Base-by-base conservation (phyloP, 805 yeast species). In the Grigorovia transvaalensis region DNA sequence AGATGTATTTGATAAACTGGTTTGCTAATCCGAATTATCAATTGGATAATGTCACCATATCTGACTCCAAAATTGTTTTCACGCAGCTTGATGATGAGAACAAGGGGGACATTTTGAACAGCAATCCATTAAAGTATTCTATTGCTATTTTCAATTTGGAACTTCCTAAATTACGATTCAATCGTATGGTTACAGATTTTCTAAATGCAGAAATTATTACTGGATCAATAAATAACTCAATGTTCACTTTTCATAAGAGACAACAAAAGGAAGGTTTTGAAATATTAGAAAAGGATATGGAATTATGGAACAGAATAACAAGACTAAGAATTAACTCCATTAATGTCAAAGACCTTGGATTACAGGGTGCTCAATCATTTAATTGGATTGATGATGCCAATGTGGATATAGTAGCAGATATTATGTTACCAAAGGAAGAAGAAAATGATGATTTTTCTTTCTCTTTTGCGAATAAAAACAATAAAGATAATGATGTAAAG, bases 371-470 rank as follows among this genome's bases (percentile, higher is more conserved):
- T 3, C 60, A 63, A 20, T 76, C 80, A 55, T 80, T 85, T 60
- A 82, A 81, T 60, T 86, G 93, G 95, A 66, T 86, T 12, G 75
- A 76, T 27, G 80, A 79, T 47, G 91, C 93, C 4, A 80, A 80
- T 57, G 80, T 82, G 4, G 89, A 85, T 53, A 68, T 86, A 4
- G 70, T 76, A 17, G 85, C 88, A 2, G 93, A 86, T 67, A 78
- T 86, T 19, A 80, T 82, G 77, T 71, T 85, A 33, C 93, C 95
- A 1, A 72, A 69, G 33, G 74, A 73, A 19, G 71, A 71, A n/a
- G 67, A 63, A 1, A 58, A 59, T 15, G 61, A 57, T 0, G 56
- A 53, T 19, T 47, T 42, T 3, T 38, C 15, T 2, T 3, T 18
- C n/a, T 12, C 4, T 15, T 38, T 38, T 38, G 2, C 15, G 15